Evolutionary conservation across 352 stramenopile species (phyloP).

Genomic region (Phytophthora pistaciae): DNA sequence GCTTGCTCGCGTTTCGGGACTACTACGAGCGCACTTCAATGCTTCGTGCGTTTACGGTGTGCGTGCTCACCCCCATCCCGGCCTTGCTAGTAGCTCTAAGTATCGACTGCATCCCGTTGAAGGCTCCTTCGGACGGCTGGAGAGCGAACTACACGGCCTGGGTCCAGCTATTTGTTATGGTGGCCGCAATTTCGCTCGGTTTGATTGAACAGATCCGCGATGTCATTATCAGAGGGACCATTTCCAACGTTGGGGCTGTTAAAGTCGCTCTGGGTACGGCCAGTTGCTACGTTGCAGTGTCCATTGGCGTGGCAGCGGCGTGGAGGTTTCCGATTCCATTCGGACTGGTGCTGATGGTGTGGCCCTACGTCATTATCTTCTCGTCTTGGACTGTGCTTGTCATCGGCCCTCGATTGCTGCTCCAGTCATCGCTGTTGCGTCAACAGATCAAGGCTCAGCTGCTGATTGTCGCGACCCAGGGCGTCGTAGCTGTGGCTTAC

Average conservation of each 20-base stretch:
- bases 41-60: conserved; percentile 2
- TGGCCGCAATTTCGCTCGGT: conserved; percentile 9
- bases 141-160: conserved; percentile 26
- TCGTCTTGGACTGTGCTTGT: conserved; percentile 1
- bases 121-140: conserved; percentile 15
- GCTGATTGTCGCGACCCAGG: conserved; percentile 3
- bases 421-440: not conserved
- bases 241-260: conserved; percentile 2
- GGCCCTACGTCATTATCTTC: conserved; percentile 13
- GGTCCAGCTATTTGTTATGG: conserved; percentile 18
- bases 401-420: not conserved
- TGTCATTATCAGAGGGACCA: conserved; percentile 3
- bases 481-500: conserved; percentile 16
- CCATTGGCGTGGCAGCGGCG: conserved; percentile 10
- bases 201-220: conserved; percentile 15
- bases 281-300: conserved; percentile 2
- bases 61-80: conserved; percentile 12
- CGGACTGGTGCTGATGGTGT: conserved; percentile 2
- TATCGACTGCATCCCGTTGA: conserved; percentile 30
- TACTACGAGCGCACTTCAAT: conserved; percentile 17
- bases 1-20: conserved; percentile 14
- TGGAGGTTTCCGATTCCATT: conserved; percentile 22
- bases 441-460: conserved; percentile 11
- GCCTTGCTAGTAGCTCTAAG: conserved; percentile 7
- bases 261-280: conserved; percentile 9